Conservation (phyloP, 352 stramenopile genomes). For the Globisporangium cylindrosporum region DNA sequence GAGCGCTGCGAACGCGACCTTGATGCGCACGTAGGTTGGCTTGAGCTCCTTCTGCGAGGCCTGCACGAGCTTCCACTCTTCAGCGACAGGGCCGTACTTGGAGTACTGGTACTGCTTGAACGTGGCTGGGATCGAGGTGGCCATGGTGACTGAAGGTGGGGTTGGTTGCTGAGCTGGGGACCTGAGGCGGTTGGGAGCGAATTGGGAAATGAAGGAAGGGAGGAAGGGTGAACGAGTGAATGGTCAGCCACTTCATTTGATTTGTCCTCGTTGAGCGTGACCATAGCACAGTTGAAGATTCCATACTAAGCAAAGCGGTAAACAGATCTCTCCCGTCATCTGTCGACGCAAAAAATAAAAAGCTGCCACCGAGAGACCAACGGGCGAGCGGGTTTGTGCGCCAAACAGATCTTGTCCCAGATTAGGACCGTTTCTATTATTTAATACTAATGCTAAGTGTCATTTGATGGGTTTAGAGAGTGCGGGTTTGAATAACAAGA, state of each 20-base stretch:
- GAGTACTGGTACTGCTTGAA: conserved; percentile 13
- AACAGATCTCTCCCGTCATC: no score
- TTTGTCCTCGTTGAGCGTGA: not conserved
- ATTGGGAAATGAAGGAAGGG: conserved; percentile 2
- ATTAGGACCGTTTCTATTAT: no score
- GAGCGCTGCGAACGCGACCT: conserved; percentile 54
- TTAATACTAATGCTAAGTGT: no score
- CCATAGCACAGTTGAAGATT: not conserved
- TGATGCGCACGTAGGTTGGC: conserved; percentile 45
- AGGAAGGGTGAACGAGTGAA: not conserved
- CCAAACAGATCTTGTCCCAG: no score
- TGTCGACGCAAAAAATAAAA: no score
- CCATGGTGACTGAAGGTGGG: conserved; percentile 4
- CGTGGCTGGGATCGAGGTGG: conserved; percentile 12
- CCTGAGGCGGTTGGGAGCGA: conserved; percentile 2
- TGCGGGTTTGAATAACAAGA: no score
- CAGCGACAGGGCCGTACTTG: conserved; percentile 1
- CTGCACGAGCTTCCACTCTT: conserved; percentile 18
- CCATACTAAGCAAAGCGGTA: no score
- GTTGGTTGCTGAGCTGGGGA: not conserved
- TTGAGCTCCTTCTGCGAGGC: conserved; percentile 17
- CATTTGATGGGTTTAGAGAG: no score
- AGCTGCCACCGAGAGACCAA: no score
- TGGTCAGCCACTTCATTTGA: no score
- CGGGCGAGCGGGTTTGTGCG: no score